Conservation (phyloP, 148 eudicot genomes). For the Chenopodium quinoa region DNA sequence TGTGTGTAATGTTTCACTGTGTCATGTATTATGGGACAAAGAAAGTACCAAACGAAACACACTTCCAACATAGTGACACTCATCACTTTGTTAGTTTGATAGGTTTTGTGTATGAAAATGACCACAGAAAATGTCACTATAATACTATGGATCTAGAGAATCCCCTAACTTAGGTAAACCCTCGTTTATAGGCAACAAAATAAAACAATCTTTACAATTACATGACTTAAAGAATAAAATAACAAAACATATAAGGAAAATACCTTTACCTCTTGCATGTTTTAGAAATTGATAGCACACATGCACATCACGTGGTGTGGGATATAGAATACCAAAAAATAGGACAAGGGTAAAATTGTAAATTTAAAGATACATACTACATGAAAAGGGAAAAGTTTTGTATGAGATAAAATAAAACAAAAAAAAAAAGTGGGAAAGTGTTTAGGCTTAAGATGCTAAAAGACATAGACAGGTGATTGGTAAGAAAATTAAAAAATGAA, state of each 20-base stretch:
- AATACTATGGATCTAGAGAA: not conserved
- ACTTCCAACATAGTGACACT: not conserved
- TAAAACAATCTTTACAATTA: too few species aligned
- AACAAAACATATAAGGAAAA: not conserved
- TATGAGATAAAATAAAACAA: not conserved
- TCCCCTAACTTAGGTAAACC: not conserved
- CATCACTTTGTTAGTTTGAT: conserved; percentile 4
- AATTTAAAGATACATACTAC: not conserved
- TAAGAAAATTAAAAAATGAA: not conserved
- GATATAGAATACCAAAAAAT: not conserved
- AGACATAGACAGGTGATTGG: conserved; percentile 8
- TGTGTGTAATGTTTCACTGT: too few species aligned
- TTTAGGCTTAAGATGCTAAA: conserved; percentile 7
- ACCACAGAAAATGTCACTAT: conserved; percentile 10
- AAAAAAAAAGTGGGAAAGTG: not conserved
- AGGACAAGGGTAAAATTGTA: not conserved
- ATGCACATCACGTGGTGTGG: not conserved
- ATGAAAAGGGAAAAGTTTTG: not conserved
- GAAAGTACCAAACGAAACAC: not conserved
- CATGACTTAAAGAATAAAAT: not conserved
- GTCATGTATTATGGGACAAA: too few species aligned
- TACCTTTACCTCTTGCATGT: not conserved
- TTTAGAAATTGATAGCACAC: not conserved
- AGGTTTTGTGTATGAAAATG: conserved; percentile 10
- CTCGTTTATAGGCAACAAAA: not conserved